Evolutionary conservation across 768 basidiomycete genomes (phyloP).

Genomic region (Gloeostereum incarnatum): DNA sequence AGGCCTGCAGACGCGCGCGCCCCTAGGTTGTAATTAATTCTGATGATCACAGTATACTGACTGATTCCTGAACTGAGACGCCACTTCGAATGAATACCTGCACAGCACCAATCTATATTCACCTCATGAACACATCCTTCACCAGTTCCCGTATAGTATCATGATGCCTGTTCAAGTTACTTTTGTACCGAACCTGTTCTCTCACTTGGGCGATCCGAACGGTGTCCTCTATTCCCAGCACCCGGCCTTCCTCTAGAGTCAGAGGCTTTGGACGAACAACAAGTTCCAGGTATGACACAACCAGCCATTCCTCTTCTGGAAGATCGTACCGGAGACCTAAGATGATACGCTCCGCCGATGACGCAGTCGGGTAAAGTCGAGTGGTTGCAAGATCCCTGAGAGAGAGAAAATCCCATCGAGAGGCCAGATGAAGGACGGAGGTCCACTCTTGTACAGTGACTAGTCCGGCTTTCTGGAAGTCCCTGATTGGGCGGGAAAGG

Average conservation of each 20-base stretch:
- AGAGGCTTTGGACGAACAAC: conserved; percentile 3
- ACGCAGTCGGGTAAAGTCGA: conserved; percentile 15
- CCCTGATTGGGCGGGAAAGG: too few relatives aligned
- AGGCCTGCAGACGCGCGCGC: background rate
- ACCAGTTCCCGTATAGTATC: conserved; percentile 4
- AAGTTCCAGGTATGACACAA: conserved; percentile 25
- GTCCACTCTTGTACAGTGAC: conserved; percentile 24
- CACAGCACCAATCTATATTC: too few relatives aligned
- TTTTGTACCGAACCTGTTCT: conserved; percentile 4
- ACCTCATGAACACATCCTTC: conserved; percentile 1
- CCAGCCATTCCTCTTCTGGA: conserved; percentile 22
- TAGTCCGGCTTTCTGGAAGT: too few relatives aligned
- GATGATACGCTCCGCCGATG: conserved; percentile 21
- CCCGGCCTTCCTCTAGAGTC: conserved; percentile 4
- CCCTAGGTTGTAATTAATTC: background rate
- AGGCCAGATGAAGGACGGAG: conserved; percentile 22
- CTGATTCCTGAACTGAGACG: background rate
- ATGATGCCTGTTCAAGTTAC: conserved; percentile 5
- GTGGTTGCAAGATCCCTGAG: conserved; percentile 21
- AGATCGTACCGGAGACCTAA: conserved; percentile 20
- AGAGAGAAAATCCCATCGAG: conserved; percentile 18
- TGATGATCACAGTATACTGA: background rate
- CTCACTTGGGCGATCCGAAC: conserved; percentile 2
- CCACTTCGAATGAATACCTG: background rate
- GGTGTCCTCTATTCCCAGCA: conserved; percentile 2